Evolutionary conservation across 1,139 yeast genomes (phyloP), one percentile per base, ranked within the genome.

Genomic region (Wickerhamiella pararugosa): DNA sequence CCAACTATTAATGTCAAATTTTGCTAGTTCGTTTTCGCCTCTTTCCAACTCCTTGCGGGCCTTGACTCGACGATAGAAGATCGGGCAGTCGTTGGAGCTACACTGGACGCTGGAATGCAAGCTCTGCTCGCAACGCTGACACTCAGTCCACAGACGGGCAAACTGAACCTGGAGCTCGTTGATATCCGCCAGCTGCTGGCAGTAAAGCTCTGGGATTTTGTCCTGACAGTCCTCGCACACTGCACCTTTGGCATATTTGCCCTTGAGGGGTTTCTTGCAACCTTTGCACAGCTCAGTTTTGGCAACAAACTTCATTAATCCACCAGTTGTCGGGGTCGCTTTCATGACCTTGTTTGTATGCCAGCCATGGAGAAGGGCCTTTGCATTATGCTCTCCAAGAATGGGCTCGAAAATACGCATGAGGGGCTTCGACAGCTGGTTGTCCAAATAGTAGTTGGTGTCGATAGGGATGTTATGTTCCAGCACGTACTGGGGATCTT

Each of bases 91-190:
- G 53, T 86, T 86, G 52, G 90, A 84, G 0, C 95, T 79, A 59
- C 99, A 92, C 34, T 90, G 66, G 6, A 92, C 98, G 54, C 90
- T 97, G 60, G 86, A 96, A 55, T 90, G 96, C 46, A 92, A 65
- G 25, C 93, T 82, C 0, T 97, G 97, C 54, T 92, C 97, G 60
- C 98, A 92, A 50, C 97, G 69, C 63, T 92, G 99, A 59, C 99
- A 92, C 57, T 92, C 95, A 0, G 98, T 90, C 99, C 99, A 92
- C 47, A 92, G 65, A 49, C 94, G 67, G 1, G 94, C 79, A 55
- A 84, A 92, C 53, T 80, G 79, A 48, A 75, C 73, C 57, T 92
- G 95, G 50, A 90, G 63, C 40, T 75, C 76, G 54, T 84, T 81
- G 70, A 87, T 77, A 47, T 76, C 79, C 5, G 82, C 79, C 41